Conservation (phyloP, 2,329 filamentous ascomycete species). For the Paracorniculantispora psalliotae region DNA sequence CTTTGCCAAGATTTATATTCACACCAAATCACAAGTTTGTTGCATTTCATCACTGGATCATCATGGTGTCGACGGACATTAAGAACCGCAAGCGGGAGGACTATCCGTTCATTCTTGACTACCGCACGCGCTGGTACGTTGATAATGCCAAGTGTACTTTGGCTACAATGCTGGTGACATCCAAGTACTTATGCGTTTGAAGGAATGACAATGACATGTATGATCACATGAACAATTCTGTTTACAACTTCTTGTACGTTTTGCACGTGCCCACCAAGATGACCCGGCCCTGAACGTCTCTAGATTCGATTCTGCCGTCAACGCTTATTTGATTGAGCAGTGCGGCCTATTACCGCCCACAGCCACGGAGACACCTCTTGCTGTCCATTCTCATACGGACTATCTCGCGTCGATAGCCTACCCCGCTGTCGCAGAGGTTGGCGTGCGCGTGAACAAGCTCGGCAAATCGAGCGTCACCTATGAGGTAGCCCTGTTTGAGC, state of each 20-base stretch:
- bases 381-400: conserved; percentile 80
- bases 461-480: conserved; percentile 85
- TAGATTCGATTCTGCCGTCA: conserved; percentile 84
- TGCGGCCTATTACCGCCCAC: conserved; percentile 68
- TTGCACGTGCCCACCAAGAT: neutral
- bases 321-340: conserved; percentile 76
- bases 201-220: conserved; percentile 97
- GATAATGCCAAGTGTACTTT: neutral
- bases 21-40: neutral
- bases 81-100: conserved; percentile 64
- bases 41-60: neutral
- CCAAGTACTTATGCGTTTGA: conserved; percentile 10
- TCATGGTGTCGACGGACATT: conserved; percentile 27
- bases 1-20: neutral
- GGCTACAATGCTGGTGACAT: conserved; percentile 15
- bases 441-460: conserved; percentile 75
- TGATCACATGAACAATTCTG: conserved; percentile 84
- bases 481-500: conserved; percentile 81
- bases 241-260: conserved; percentile 71
- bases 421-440: conserved; percentile 76
- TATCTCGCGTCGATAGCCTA: conserved; percentile 80
- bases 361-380: conserved; percentile 71
- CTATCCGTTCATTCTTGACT: conserved; percentile 75
- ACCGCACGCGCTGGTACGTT: conserved; percentile 76
- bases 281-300: neutral